Evolutionary conservation across 2,329 filamentous ascomycete genomes (phyloP).

Genomic region (Lachnellula cervina): DNA sequence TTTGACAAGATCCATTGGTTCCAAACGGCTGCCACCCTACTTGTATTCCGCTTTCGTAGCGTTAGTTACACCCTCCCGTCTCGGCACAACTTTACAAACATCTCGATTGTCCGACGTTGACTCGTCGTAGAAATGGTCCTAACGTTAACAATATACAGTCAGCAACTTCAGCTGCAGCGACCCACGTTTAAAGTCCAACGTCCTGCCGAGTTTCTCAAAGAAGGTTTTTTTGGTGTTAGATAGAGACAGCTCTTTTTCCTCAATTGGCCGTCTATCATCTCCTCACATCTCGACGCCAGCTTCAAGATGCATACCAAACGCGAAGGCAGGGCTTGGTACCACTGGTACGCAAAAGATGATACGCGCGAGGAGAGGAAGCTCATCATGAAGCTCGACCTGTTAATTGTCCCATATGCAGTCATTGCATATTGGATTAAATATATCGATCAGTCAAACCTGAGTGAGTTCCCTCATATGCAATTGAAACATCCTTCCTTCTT

Average conservation of each 20-base stretch:
- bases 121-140: too few species aligned
- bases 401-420: slow-evolving; percentile 53
- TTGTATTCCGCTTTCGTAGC: background rate
- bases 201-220: background rate
- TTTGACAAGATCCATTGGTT: too few species aligned
- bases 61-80: too few species aligned
- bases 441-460: slow-evolving; percentile 24
- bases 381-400: slow-evolving; percentile 50
- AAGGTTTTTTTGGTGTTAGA: background rate
- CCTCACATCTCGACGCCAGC: background rate
- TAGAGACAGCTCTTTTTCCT: background rate
- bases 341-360: slow-evolving; percentile 47
- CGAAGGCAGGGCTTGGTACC: slow-evolving; percentile 22
- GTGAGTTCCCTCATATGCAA: slow-evolving; percentile 5
- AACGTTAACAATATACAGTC: too few species aligned
- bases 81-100: too few species aligned
- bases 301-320: slow-evolving; percentile 15
- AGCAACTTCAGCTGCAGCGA: too few species aligned
- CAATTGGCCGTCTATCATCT: background rate
- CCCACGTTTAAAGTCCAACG: too few species aligned
- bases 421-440: slow-evolving; percentile 47
- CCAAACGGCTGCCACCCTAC: background rate
- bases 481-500: background rate
- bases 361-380: slow-evolving; percentile 45
- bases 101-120: too few species aligned